Conservation (phyloP, 2,329 filamentous ascomycete species). For the Ramichloridium luteum region DNA sequence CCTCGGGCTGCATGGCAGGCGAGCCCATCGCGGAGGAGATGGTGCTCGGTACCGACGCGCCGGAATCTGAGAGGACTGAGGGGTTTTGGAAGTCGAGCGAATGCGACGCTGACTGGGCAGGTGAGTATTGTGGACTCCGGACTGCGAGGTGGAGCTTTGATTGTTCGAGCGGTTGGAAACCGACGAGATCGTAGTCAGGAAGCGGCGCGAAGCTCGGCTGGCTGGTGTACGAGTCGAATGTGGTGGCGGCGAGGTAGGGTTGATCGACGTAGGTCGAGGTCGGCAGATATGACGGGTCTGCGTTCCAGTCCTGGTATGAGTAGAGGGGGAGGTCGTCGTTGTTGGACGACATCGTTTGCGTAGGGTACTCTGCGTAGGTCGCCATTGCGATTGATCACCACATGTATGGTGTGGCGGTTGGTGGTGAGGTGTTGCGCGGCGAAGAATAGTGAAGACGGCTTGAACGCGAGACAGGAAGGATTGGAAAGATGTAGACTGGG, state of each 20-base stretch:
- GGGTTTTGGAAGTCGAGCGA: constrained; percentile 34
- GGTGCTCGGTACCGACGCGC: constrained; percentile 35
- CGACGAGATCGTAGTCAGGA: constrained; percentile 26
- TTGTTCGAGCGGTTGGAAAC: constrained; percentile 25
- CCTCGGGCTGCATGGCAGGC: constrained; percentile 47
- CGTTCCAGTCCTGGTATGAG: constrained; percentile 22
- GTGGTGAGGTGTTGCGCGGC: no score
- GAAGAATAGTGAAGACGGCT: no score
- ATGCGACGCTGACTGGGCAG: constrained; percentile 31
- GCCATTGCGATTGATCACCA: constrained; percentile 21
- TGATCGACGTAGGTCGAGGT: constrained; percentile 17
- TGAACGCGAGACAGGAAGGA: no score
- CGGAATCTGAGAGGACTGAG: constrained; percentile 39
- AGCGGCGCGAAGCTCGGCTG: constrained; percentile 24
- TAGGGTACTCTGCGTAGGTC: constrained; percentile 20
- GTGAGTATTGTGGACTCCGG: constrained; percentile 31
- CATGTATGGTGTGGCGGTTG: no score
- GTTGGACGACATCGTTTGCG: constrained; percentile 18
- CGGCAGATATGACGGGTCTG: constrained; percentile 18
- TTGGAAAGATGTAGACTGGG: no score
- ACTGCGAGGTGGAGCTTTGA: constrained; percentile 27
- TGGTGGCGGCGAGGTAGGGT: constrained; percentile 17
- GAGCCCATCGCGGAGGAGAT: constrained; percentile 41
- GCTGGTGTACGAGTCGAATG: constrained; percentile 28
- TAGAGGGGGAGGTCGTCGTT: constrained; percentile 24